Evolutionary conservation across 352 stramenopile species (phyloP), one percentile per base, ranked within the genome.

Genomic region (Aphanomyces invadans): DNA sequence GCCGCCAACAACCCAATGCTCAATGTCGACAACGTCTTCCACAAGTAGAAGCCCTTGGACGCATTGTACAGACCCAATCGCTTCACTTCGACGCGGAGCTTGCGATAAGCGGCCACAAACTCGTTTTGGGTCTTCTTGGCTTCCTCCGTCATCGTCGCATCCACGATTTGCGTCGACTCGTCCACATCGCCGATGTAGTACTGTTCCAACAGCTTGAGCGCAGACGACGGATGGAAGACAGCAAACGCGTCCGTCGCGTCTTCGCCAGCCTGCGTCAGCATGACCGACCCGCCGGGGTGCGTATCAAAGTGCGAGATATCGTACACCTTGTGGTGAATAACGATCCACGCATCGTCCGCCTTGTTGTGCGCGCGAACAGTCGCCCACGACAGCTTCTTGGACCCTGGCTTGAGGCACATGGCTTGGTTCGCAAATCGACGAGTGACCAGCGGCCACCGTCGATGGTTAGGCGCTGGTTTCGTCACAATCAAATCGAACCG

Each of bases 161-260:
- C 52, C 19, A 70, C 72, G 31, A 71, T 55, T 26, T 73, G 60
- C 39, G 79, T 84, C 59, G 68, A 75, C 68, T 89, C 79, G 62
- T 98, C 95, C 15, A 98, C 77, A 38, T 98, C 92, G 28, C 97
- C 97, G 64, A 99, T 97, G 82, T 97, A 97, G 72, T 98, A 98
- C 60, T 97, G 87, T 70, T 98, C 95, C 64, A 99, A 84, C 57
- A 97, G 75, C 67, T 92, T 92, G 72, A 96, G 92, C 19, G 95
- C 96, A 62, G 86, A 92, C 15, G 88, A 77, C 17, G 95, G 93
- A 76, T 99, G 97, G 73, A 98, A 99, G 46, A 97, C 95, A 15
- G 95, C 93, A 74, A 99, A 99, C 32, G 98, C 97, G 74, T 99
- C 97, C 3, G 97, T 99, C 71, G 96, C 96, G 74, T 99, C 97